Conservation (phyloP, 1,284 basidiomycete species). For the Phaffia rhodozyma region DNA sequence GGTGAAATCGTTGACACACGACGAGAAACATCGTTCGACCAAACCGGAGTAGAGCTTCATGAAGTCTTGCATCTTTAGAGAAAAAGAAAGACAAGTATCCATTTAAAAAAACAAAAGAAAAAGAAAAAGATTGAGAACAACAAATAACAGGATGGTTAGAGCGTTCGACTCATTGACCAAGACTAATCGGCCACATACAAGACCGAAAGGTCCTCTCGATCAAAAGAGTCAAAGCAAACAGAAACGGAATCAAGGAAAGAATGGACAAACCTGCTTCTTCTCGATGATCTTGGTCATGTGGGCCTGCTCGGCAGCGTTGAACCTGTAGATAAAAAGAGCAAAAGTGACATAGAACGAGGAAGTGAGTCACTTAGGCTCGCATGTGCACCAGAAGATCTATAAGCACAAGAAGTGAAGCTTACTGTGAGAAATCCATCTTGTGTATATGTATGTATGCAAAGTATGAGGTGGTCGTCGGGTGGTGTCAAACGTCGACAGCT, state of each 20-base stretch:
- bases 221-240: neutral
- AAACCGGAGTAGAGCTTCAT: constrained; percentile 90
- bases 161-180: neutral
- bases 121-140: neutral
- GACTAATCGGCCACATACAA: neutral
- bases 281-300: constrained; percentile 77
- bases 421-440: constrained; percentile 19
- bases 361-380: neutral
- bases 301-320: constrained; percentile 74
- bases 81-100: neutral
- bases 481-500: no score
- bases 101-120: neutral
- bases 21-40: constrained; percentile 88
- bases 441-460: no score
- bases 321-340: constrained; percentile 22
- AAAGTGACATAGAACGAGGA: neutral
- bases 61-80: constrained; percentile 88
- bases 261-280: constrained; percentile 66
- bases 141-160: neutral
- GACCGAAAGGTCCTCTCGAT: neutral
- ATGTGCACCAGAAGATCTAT: neutral
- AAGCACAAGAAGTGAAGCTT: neutral
- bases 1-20: constrained; percentile 94
- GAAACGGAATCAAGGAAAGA: neutral
- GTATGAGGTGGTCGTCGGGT: no score